Evolutionary conservation across 768 basidiomycete species (phyloP).

Genomic region (Tricholoma sp.): DNA sequence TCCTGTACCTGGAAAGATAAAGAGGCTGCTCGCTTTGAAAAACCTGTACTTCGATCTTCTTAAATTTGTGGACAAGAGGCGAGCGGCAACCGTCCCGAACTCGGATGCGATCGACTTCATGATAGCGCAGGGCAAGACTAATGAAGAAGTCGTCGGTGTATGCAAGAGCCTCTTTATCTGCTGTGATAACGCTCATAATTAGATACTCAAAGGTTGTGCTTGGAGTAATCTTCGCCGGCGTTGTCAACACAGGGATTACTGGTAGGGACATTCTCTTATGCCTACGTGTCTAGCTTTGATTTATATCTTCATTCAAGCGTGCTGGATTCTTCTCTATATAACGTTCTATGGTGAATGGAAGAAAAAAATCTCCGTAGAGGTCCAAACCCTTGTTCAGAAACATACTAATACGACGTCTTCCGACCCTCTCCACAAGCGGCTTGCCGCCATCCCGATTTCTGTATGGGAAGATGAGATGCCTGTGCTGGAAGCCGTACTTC

Average conservation of each 20-base stretch:
- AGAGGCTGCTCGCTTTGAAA: slow-evolving; percentile 23
- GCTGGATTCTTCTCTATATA: slow-evolving; percentile 32
- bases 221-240: slow-evolving; percentile 30
- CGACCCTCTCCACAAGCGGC: slow-evolving; percentile 29
- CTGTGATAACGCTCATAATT: background rate
- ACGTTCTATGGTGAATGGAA: slow-evolving; percentile 30
- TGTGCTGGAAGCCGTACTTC: slow-evolving; percentile 29
- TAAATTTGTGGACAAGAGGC: slow-evolving; percentile 23
- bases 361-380: slow-evolving; percentile 21
- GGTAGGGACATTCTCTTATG: background rate
- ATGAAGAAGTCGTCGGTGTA: slow-evolving; percentile 18
- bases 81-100: slow-evolving; percentile 17
- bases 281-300: background rate
- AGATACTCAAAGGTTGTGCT: slow-evolving; percentile 20
- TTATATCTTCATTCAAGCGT: slow-evolving; percentile 17
- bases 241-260: slow-evolving; percentile 20
- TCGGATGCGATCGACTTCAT: slow-evolving; percentile 32
- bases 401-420: slow-evolving; percentile 16
- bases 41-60: slow-evolving; percentile 22
- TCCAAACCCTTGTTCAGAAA: slow-evolving; percentile 23
- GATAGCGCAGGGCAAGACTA: slow-evolving; percentile 22
- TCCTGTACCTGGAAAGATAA: slow-evolving; percentile 23
- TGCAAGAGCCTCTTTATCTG: background rate
- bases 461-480: slow-evolving; percentile 40
- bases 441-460: slow-evolving; percentile 27